Evolutionary conservation across 805 yeast species (phyloP), one percentile per base, ranked within the genome.

Genomic region (Metschnikowia sp.): DNA sequence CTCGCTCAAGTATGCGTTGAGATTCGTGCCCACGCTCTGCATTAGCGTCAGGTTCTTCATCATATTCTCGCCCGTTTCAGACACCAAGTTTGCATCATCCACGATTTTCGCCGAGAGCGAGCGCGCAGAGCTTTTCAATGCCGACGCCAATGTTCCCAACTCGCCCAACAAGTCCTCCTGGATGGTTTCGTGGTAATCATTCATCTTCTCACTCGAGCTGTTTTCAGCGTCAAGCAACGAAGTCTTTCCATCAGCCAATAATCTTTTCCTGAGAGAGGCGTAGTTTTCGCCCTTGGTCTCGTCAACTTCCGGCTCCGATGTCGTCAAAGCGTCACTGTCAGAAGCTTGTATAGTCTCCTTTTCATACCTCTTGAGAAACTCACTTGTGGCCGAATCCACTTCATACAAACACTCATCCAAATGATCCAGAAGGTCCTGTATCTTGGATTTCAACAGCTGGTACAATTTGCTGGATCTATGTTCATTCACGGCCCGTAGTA

Each of bases 121-220:
- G 30, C 69, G 52, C 1, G 84, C 84, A 15, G 80, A 76, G 26
- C 63, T 59, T 51, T 76, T 78, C 52, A 81, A 70, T 8, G 68
- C 62, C 8, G 70, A 56, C 0, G 82, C 81, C 63, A 81, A 70
- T 15, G 67, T 73, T 3, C 75, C 59, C 41, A 81, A 64, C 36
- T 81, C 84, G 29, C 60, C 62, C 31, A 81, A 58, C 12, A 81
- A 63, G 34, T 75, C 76, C 33, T 75, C 75, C 58, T 81, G 86
- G 26, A 70, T 48, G 10, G 67, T 62, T 47, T 71, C 76, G 53
- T 73, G 77, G 57, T 69, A 69, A 9, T 63, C 61, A 50, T 73
- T 72, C 40, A 51, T 50, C 28, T 52, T 46, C 26, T 62, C 65
- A 11, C 51, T 38, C 15, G 47, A 33, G 11, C 53, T 50, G 19